Evolutionary conservation across 768 basidiomycete species (phyloP), one percentile per base, ranked within the genome.

Genomic region (Sporobolomyces phaffii): DNA sequence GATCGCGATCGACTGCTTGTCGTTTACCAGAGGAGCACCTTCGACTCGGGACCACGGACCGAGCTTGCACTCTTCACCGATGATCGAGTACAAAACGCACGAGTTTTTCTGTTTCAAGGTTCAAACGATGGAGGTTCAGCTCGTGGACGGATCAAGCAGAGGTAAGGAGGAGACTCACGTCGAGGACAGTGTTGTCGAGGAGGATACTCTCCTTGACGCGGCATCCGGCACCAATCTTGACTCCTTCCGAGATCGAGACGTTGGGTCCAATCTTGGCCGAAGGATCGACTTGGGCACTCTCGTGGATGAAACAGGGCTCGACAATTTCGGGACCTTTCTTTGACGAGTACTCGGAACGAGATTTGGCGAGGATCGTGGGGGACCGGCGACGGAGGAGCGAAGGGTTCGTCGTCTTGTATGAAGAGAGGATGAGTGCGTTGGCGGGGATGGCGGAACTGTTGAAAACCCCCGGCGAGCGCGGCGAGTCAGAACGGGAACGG

Each of bases 221-320:
- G 7, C 74, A 77, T 4, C 80, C 80, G 6, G 62, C 73, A 13
- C 77, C 79, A 52, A 81, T 74, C 28, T 68, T 62, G 26, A 78
- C 79, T 24, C 73, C 70, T 0, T 78, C 75, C 0, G 79, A 79
- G 43, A 79, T 77, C 29, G 73, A 73, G 7, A 80, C 79, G 60
- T 80, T 80, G 9, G 80, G 80, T 6, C 80, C 80, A 53, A 81
- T 78, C 75, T 80, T 80, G 47, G 80, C 80, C 10, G 69, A 70
- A 1, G 76, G 74, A 64, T 80, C 76, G 33, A 81, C 77, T 26
- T 73, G 61, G 2, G 80, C 80, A 2, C 77, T 73, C 14, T 79
- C 79, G 60, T 80, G 77, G 65, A 81, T 80, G 72, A 76, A 80
- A 33, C 78, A 78, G 0, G 79, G 78, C 26, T 78, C 72, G 50